These are phyloP conservation scores for Hirschfeldia incana DNA, from an alignment of 345 rosid genomes.

Conservation along the genomic window DNA sequence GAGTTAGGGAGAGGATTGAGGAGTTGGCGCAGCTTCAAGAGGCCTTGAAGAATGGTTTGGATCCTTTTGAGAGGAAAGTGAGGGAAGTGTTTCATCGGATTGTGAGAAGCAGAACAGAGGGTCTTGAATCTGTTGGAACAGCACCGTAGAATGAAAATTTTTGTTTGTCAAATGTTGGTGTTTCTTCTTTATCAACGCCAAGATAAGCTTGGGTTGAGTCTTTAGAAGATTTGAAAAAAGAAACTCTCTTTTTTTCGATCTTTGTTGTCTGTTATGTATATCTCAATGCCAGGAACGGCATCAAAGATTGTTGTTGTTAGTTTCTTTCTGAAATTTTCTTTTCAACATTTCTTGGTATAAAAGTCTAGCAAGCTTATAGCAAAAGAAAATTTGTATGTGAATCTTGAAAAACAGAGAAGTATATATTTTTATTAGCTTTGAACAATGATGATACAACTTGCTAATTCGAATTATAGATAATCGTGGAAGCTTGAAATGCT, in stretches of 20 bases:
- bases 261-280: not conserved
- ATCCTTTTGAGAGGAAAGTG: conserved; percentile 79
- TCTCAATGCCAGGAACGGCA: not conserved
- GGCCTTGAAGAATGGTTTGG: conserved; percentile 59
- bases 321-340: not conserved
- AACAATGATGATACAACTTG: not conserved
- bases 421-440: not conserved
- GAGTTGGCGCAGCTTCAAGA: conserved; percentile 58
- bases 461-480: not conserved
- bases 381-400: not conserved
- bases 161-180: not conserved
- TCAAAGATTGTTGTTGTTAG: not conserved
- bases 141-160: not conserved
- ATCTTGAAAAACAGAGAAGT: not conserved
- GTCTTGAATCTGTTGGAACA: conserved; percentile 61
- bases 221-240: not conserved
- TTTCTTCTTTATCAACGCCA: not conserved
- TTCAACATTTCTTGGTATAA: not conserved
- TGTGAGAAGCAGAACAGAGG: conserved; percentile 77
- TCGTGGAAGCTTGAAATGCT: not conserved
- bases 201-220: not conserved
- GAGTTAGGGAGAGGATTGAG: conserved; percentile 57
- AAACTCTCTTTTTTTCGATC: not conserved
- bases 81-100: conserved; percentile 87
- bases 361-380: not conserved